Base-by-base conservation (phyloP, 768 basidiomycete species). In the Lentinus brumalis region DNA sequence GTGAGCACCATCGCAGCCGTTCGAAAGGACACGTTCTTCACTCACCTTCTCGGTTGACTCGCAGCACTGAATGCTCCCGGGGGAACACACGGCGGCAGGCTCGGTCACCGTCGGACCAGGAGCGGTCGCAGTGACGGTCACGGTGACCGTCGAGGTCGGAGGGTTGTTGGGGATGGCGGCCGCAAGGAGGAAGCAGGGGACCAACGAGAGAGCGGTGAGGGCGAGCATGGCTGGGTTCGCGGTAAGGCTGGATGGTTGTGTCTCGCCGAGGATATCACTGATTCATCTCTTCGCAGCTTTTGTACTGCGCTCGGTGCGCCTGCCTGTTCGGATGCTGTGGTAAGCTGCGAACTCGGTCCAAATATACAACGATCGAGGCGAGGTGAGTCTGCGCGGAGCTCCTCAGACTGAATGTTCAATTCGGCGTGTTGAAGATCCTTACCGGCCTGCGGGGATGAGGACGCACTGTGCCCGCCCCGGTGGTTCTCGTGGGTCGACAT, bases 1-100 rank as follows among this genome's bases (percentile, higher is more conserved):
- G 41, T 31, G 39, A n/a, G 11, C 29, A 18, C n/a, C 18, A 30
- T 30, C 31, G 16, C 46, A 44, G 18, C 14, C 26, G 18, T 26
- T 16, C n/a, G 57, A n/a, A 3, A 5, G 6, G 1, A 30, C 15
- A 31, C 9, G 31, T 18, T 31, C 9, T 14, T 2, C 9, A 31
- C 60, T 49, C 39, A 61, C 60, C 21, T 12, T 41, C 40, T 45
- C 38, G 44, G 47, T 42, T 15, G 26, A 39, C 10, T 61, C 38
- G 55, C 60, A 61, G 55, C 60, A 61, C 44, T 61, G 53, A 11
- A 56, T 31, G 16, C 30, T 31, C 35, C 57, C 57, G 26, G 53
- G 50, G 53, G 18, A 40, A 44, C 59, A 61, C 53, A 55, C 31
- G 59, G 35, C 46, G 42, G 42, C 52, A 35, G 59, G 39, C 47